Evolutionary conservation across 148 eudicot genomes (phyloP).

Genomic region (Salicornia ramosissima): DNA sequence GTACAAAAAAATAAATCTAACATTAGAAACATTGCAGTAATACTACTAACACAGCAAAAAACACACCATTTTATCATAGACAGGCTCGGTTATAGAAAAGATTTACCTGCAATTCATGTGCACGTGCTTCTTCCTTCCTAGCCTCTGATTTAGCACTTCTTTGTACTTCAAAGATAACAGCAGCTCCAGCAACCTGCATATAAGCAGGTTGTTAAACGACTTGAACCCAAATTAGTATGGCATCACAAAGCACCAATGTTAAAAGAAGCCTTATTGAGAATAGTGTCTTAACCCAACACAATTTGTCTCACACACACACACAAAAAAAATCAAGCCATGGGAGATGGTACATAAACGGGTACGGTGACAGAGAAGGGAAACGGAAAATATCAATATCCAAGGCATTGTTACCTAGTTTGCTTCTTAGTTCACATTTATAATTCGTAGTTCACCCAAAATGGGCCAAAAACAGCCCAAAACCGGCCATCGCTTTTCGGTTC

Average conservation of each 20-base stretch:
- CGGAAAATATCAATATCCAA: too few relatives aligned
- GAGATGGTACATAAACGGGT: too few relatives aligned
- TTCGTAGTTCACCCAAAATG: not conserved
- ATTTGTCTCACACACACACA: not conserved
- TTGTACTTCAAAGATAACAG: slow-evolving; percentile 77
- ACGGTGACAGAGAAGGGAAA: too few relatives aligned
- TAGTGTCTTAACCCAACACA: not conserved
- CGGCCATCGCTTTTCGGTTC: too few relatives aligned
- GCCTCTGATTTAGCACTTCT: slow-evolving; percentile 86
- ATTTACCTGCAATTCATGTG: slow-evolving; percentile 63
- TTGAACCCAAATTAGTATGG: not conserved
- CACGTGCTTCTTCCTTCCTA: slow-evolving; percentile 77
- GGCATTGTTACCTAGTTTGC: too few relatives aligned
- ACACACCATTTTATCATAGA: not conserved
- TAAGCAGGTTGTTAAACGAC: slow-evolving; percentile 4
- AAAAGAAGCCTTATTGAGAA: not conserved
- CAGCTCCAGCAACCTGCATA: slow-evolving; percentile 76
- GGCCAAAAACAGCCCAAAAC: too few relatives aligned
- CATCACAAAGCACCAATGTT: not conserved
- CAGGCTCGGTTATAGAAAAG: not conserved
- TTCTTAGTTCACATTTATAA: not conserved
- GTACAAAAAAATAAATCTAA: too few relatives aligned
- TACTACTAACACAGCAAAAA: not conserved
- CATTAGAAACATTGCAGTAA: not conserved
- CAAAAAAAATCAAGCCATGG: too few relatives aligned